Evolutionary conservation across 202 grass and related monocot species (phyloP).

Genomic region (Eragrostis tef): DNA sequence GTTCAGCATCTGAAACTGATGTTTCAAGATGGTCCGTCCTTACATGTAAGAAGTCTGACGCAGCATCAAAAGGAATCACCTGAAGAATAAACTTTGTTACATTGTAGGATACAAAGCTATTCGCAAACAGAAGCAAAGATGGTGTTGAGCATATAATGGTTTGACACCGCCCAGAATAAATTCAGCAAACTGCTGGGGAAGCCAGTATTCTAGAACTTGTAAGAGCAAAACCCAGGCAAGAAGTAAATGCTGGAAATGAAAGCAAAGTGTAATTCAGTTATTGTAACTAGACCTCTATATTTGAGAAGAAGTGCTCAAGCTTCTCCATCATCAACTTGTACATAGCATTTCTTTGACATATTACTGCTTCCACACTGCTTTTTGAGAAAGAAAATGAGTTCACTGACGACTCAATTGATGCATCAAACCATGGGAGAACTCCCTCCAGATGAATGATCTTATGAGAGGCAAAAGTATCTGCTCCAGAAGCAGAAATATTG

Average conservation of each 20-base stretch:
- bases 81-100: constrained; percentile 46
- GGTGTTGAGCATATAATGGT: constrained; percentile 2
- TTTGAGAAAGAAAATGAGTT: constrained; percentile 86
- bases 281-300: constrained; percentile 50
- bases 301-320: constrained; percentile 59
- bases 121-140: constrained; percentile 32
- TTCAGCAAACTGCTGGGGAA: constrained; percentile 4
- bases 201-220: constrained; percentile 21
- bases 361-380: constrained; percentile 57
- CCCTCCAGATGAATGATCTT: constrained; percentile 61
- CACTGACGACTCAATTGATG: constrained; percentile 52
- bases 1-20: constrained; percentile 49
- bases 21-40: constrained; percentile 35
- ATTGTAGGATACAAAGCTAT: constrained; percentile 24
- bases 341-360: constrained; percentile 66
- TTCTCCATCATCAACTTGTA: constrained; percentile 80
- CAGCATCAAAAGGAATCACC: constrained; percentile 59
- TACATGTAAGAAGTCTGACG: constrained; percentile 49
- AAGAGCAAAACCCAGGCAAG: constrained; percentile 3
- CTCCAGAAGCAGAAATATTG: constrained; percentile 56
- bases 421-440: constrained; percentile 77
- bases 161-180: not conserved
- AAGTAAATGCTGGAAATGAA: constrained; percentile 36
- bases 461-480: constrained; percentile 43
- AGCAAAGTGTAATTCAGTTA: constrained; percentile 39